These are phyloP conservation scores for Orobanche coerulescens DNA, from an alignment of 257 asterid species.

Conservation along the genomic window DNA sequence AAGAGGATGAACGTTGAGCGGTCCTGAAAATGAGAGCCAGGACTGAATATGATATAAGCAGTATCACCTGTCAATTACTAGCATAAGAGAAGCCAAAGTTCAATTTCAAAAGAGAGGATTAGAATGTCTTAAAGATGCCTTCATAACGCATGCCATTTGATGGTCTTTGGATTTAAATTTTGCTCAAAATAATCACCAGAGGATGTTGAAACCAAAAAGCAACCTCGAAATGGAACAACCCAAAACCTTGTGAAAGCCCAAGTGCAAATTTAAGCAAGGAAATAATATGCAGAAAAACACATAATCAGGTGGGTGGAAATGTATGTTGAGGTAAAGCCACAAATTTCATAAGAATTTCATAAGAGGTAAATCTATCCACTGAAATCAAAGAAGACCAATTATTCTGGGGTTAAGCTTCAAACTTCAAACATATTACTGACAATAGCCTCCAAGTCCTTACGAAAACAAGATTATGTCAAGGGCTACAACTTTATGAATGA, in stretches of 20 bases:
- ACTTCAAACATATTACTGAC: neutral
- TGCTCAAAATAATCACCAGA: no score
- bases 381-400: neutral
- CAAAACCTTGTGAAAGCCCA: neutral
- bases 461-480: neutral
- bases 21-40: neutral
- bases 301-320: neutral
- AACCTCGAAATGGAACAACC: neutral
- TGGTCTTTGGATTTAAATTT: no score
- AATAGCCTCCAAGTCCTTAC: neutral
- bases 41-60: neutral
- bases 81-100: no score
- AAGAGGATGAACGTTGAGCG: neutral
- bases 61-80: neutral
- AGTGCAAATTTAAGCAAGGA: neutral
- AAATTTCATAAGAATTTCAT: neutral
- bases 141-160: no score
- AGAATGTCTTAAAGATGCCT: no score
- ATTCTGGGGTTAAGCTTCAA: neutral
- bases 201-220: neutral
- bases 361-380: neutral
- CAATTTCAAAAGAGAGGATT: no score
- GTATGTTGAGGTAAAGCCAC: neutral
- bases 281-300: neutral
- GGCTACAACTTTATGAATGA: constrained; percentile 4